Base-by-base conservation (phyloP, 2,329 filamentous ascomycete genomes). In the Aspergillus melleus region DNA sequence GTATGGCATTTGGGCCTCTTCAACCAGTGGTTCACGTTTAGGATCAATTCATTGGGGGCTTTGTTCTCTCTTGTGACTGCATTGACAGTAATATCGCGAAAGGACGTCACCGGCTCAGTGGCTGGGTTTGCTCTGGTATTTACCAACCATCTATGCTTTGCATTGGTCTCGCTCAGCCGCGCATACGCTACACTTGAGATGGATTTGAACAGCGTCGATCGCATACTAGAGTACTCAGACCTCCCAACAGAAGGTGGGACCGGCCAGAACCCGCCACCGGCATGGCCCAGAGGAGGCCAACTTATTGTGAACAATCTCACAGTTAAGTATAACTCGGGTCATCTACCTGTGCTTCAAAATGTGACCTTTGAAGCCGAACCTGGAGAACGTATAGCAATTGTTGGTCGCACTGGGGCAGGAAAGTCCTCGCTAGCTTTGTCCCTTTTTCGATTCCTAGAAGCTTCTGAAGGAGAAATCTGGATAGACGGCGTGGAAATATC, bases 111-210 rank as follows among this genome's bases (percentile, higher is more conserved):
- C 64, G 86, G 90, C 0, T 83, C 89, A 0, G 78, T 92, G 30
- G 90, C 90, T 1, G 90, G 90, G 0, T 93, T 94, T 67, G 89
- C 90, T 0, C 77, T 94, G 47, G 85, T 85, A 2, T 94, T 93
- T 72, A 86, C 89, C 0, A 79, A 94, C 36, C 86, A 90, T 61
- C 91, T 92, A 68, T 85, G 88, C 0, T 77, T 76, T n/a, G 82
- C 83, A 4, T 84, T 92, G 55, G 84, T 88, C 49, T 90, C 86
- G 84, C 83, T 86, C 0, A 83, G 92, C 30, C 83, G 89, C 1
- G 80, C 87, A 61, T 92, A 91, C 69, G 84, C 89, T 0, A 87
- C 85, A 62, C 77, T 91, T 24, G 90, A 94, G 72, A 79, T 92
- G 9, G 86, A 90, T 68, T 92, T 93, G 88, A 92, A 92, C 67